A percentile compares a stretch with the other conserved stretches of the same genome.
These are phyloP conservation scores for Pleurotus salmoneostramineus DNA, from an alignment of 768 basidiomycete genomes.

Conservation along the genomic window DNA sequence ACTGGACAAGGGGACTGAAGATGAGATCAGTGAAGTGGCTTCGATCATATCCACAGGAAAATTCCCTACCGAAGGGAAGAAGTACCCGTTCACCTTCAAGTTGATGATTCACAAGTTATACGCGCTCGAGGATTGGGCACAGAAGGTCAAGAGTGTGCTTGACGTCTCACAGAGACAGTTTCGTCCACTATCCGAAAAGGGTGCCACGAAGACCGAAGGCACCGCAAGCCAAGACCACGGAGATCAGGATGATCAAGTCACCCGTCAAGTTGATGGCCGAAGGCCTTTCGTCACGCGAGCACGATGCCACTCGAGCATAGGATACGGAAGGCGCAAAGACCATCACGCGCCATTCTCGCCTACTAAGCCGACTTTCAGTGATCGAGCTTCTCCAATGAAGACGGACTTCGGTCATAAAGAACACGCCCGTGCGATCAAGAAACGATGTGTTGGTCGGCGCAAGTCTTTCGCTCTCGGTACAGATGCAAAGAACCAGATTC, in stretches of 20 bases:
- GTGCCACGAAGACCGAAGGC: conserved; percentile 6
- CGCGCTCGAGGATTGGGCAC: conserved; percentile 53
- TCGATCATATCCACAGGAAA: conserved; percentile 22
- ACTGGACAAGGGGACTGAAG: conserved; percentile 10
- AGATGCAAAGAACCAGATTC: conserved; percentile 20
- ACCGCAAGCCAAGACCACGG: conserved; percentile 13
- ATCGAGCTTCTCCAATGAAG: conserved; percentile 3
- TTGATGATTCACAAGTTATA: conserved; percentile 68
- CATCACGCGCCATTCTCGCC: neutral
- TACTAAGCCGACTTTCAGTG: neutral
- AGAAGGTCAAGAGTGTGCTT: conserved; percentile 49
- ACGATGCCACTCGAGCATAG: conserved; percentile 29
- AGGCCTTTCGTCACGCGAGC: conserved; percentile 20
- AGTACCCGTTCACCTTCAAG: conserved; percentile 61
- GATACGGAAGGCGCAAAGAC: conserved; percentile 13
- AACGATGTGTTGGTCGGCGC: conserved; percentile 49
- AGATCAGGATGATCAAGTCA: conserved; percentile 14
- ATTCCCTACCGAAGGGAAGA: conserved; percentile 38
- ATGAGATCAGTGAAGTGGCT: conserved; percentile 20
- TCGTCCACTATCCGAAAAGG: conserved; percentile 46
- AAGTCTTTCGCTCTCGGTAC: conserved; percentile 27
- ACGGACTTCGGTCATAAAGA: conserved; percentile 11
- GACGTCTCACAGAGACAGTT: conserved; percentile 52
- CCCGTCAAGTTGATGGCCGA: conserved; percentile 21
- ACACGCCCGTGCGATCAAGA: conserved; percentile 43